Base-by-base conservation (phyloP, 2,329 filamentous ascomycete species). In the Diaporthe citriasiana region DNA sequence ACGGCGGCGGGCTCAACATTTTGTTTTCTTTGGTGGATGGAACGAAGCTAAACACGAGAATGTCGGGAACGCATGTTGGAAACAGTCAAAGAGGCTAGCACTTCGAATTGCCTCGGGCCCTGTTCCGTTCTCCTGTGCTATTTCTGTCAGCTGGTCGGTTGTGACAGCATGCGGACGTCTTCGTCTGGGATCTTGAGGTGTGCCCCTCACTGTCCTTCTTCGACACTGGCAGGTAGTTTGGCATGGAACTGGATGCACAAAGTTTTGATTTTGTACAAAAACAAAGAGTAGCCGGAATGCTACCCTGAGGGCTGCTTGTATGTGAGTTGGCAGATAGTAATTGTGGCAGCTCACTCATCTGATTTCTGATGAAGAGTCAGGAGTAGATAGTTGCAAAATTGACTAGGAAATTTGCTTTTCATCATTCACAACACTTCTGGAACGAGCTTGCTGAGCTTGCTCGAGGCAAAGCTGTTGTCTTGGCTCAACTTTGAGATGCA, bases 241-340 rank as follows among this genome's bases (percentile, higher is more conserved):
- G 47, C 30, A 40, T 68, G 63, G 19, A 27, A 51, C 63, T 27
- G n/a, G 59, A 33, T 8, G 25, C 63, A 68, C 42, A 66, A 68
- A 68, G 33, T 40, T 68, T 40, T 53, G 33, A 25, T 40, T 68
- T 38, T 53, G 47, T 51, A 68, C 63, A 40, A 53, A 27, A 51
- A 25, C 1, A 27, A n/a, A 68, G 30, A 53, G 33, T 25, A 4
- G 33, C 35, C 1, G 33, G 33, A 17, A 15, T 38, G 35, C 15
- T 2, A 4, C n/a, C 33, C n/a, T 22, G 33, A 30, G 17, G 53
- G n/a, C 47, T 38, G 9, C 45, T 38, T 30, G n/a, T 19, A 17
- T 40, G 15, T 25, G 22, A 53, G 22, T n/a, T n/a, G 42, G 27
- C 27, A 50, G 47, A 22, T 22, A 22, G 53, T 53, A 22, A 50